phyloP scores from a whole-genome alignment of 2,329 filamentous ascomycete species.

The Colletotrichum sp. region DNA sequence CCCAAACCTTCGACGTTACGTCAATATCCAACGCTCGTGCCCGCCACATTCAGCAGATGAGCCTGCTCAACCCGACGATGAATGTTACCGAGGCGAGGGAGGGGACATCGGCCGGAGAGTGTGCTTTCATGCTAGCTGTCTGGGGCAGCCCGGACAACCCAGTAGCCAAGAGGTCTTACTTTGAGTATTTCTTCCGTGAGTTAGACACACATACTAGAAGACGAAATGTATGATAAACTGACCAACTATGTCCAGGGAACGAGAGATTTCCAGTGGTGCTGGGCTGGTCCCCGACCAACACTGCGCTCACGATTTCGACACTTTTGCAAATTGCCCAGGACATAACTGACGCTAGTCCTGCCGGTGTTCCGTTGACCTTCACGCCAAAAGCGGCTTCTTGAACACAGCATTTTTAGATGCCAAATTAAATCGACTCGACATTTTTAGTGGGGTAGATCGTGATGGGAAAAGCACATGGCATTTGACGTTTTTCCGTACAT shows the following conservation, averaged over 20 bases:
- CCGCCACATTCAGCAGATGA: slow-evolving; percentile 47
- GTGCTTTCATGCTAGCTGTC: slow-evolving; percentile 52
- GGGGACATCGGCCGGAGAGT: slow-evolving; percentile 53
- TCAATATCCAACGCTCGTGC: slow-evolving; percentile 45
- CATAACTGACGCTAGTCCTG: neutral
- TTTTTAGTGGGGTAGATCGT: too few species aligned
- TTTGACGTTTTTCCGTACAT: neutral
- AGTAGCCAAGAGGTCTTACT: slow-evolving; percentile 41
- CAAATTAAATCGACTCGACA: too few species aligned
- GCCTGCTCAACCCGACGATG: slow-evolving; percentile 53
- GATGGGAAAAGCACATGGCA: neutral
- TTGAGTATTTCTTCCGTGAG: slow-evolving; percentile 53
- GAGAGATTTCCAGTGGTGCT: slow-evolving; percentile 6
- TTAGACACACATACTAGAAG: neutral
- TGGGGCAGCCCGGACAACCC: slow-evolving; percentile 47
- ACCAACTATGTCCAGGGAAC: neutral
- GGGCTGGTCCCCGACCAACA: slow-evolving; percentile 1
- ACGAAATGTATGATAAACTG: neutral
- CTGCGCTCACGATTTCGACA: neutral
- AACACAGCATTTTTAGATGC: neutral
- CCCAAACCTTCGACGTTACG: slow-evolving; percentile 38
- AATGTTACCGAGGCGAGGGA: slow-evolving; percentile 45
- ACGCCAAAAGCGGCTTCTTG: neutral
- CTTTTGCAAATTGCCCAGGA: neutral
- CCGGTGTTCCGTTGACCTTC: neutral